Percentiles rank a stretch among this genome's conserved stretches.
Conservation (phyloP, 192 early-diverging fungal genomes). For the Dissophora globulifera region DNA sequence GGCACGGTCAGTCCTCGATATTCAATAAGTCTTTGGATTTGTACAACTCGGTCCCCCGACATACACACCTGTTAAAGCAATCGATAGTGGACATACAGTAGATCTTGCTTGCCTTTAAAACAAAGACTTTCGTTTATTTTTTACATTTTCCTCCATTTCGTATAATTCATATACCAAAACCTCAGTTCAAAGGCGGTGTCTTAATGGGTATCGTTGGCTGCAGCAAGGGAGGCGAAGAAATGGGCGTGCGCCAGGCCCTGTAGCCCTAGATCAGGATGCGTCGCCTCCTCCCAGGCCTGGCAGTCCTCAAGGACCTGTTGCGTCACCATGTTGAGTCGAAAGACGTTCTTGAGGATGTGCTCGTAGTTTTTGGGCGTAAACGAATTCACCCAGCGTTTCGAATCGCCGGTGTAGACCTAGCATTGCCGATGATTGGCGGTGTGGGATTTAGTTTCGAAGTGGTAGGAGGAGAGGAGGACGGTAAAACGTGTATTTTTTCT, state of each 20-base stretch:
- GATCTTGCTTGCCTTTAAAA: too few relatives aligned
- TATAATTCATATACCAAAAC: too few relatives aligned
- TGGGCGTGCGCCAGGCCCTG: slow-evolving; percentile 10
- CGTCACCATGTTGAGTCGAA: slow-evolving; percentile 15
- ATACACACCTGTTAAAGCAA: too few relatives aligned
- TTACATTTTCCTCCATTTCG: too few relatives aligned
- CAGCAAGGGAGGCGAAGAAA: not conserved
- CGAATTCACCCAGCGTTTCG: slow-evolving; percentile 9
- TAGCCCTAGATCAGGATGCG: not conserved
- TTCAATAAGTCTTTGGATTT: too few relatives aligned
- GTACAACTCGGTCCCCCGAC: too few relatives aligned
- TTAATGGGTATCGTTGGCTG: not conserved
- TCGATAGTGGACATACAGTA: too few relatives aligned
- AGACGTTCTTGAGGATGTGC: slow-evolving; percentile 22
- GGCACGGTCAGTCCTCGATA: too few relatives aligned
- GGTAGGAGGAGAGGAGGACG: not conserved
- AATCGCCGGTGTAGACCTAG: slow-evolving; percentile 27
- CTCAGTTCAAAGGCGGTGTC: too few relatives aligned
- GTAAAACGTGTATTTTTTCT: too few relatives aligned
- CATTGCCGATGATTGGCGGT: not conserved
- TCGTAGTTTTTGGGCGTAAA: slow-evolving; percentile 20
- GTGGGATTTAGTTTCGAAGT: not conserved
- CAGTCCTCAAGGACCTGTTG: slow-evolving; percentile 9
- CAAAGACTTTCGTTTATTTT: too few relatives aligned
- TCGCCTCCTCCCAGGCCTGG: slow-evolving; percentile 8